Base-by-base conservation (phyloP, 2,329 filamentous ascomycete species). In the Talaromyces islandicus region DNA sequence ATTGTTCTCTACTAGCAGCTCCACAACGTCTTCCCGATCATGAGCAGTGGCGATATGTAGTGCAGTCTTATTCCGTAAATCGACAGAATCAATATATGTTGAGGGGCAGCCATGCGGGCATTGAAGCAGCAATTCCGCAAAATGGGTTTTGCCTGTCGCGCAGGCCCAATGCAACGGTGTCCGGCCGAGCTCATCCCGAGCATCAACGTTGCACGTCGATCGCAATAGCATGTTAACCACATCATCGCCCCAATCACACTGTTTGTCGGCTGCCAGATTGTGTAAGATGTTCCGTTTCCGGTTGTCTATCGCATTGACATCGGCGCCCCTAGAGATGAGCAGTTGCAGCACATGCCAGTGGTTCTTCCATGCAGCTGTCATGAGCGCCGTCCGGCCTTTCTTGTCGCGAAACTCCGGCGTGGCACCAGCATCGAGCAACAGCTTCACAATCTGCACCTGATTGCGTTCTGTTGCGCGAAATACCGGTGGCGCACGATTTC, bases 151-250 rank as follows among this genome's bases (percentile, higher is more conserved):
- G 19, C 81, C 81, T 51, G 83, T 83, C 25, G 80, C 82, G 38
- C 81, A 83, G 1, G 83, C 83, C 83, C 83, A 85, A 62, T 85
- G 77, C 48, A 86, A 68, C 2, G 84, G 80, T 30, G 81, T 83
- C 12, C 83, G 76, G 10, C 79, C 79, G 24, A 80, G 67, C 56
- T 75, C 74, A 65, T 81, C 79, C 29, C 73, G 71, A 0, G 73
- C 75, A 62, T 80, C 77, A 30, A 81, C 68, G 11, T 69, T 65
- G 60, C 77, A 76, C 24, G 71, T 68, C 4, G 73, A 75, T 21
- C 68, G 64, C 53, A 81, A 63, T 41, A 81, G 61, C 55, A 77
- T 59, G 17, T 71, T 67, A 19, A 81, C 72, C 19, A 80, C 75
- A 61, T 79, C 74, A 30, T 77, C 70, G 1, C 75, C 77, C 79